Base-by-base conservation (phyloP, 2,329 filamentous ascomycete species). In the Ophiocordyceps camponoti-floridani region DNA sequence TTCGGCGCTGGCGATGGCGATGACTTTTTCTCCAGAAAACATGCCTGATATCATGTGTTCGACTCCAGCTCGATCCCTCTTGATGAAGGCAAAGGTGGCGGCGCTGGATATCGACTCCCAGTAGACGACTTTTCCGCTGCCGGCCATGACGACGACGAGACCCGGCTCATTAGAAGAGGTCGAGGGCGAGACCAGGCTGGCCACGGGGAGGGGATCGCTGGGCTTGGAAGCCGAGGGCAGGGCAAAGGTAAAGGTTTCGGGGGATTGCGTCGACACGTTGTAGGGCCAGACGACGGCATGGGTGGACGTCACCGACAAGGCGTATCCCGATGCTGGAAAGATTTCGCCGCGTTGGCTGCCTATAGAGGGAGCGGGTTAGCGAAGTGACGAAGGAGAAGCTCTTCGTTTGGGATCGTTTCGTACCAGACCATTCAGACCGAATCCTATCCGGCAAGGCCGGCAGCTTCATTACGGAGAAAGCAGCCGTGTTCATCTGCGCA, bases 31-130 rank as follows among this genome's bases (percentile, higher is more conserved):
- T 41, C 84, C 82, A 0, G 81, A 83, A 45, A 81, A 77, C 62
- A 95, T 72, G 48, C 82, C 82, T 2, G 75, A 69, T 49, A 94
- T 77, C 3, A 67, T 67, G 41, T 84, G 77, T 55, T 93, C 85
- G 14, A 94, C 76, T 14, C 84, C 84, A 50, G 79, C 81, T 51
- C 83, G 79, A 55, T 84, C 83, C 57, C 93, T 82, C 51, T 83
- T 81, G 55, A 89, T 84, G 38, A 93, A 75, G 49, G 84, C 84
- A 45, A 93, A 72, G 1, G 85, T 86, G 37, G 87, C 84, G 10
- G 86, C 87, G 59, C 79, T 87, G 46, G 89, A 87, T 50, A 96
- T 84, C 37, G 86, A 93, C 59, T 96, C 91, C 87, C 91, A 96
- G 61, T 91, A 96, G 41, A 85, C 80, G 44, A 96, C 77, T 60